A percentile compares a stretch with the other conserved stretches of the same genome.
Conservation (phyloP, 495 filamentous ascomycete species). For the Penicillium coffeae region DNA sequence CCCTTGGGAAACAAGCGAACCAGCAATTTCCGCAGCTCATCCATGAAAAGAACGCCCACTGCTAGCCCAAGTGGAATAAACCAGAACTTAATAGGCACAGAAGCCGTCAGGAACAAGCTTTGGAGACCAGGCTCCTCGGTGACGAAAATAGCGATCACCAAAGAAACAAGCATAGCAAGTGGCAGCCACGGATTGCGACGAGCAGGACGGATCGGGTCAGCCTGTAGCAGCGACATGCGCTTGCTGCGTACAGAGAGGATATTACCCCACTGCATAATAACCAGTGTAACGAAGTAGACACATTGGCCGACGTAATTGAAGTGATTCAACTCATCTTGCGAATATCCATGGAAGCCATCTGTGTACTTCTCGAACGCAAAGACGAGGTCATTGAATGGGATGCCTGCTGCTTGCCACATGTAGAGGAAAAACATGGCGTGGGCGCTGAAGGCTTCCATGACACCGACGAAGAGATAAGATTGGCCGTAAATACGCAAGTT, state of each 20-base stretch:
- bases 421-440: constrained; percentile 53
- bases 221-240: constrained; percentile 47
- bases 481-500: constrained; percentile 49
- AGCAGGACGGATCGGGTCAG: constrained; percentile 45
- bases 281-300: constrained; percentile 71
- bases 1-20: constrained; percentile 44
- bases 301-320: constrained; percentile 54
- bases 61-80: constrained; percentile 47
- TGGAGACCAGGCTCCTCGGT: constrained; percentile 49
- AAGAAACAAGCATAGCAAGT: constrained; percentile 35
- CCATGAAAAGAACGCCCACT: constrained; percentile 45
- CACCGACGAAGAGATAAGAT: constrained; percentile 48
- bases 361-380: constrained; percentile 46
- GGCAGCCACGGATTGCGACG: constrained; percentile 50
- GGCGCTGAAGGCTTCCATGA: constrained; percentile 45
- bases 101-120: constrained; percentile 42
- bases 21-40: constrained; percentile 46
- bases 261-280: constrained; percentile 53
- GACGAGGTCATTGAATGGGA: constrained; percentile 40
- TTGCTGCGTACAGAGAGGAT: constrained; percentile 48
- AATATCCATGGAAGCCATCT: constrained; percentile 48
- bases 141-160: constrained; percentile 50
- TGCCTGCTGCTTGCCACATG: constrained; percentile 41
- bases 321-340: constrained; percentile 31
- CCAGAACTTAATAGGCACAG: constrained; percentile 49